phyloP scores from a whole-genome alignment of 148 eudicot species.

The Amaranthus palmeri region DNA sequence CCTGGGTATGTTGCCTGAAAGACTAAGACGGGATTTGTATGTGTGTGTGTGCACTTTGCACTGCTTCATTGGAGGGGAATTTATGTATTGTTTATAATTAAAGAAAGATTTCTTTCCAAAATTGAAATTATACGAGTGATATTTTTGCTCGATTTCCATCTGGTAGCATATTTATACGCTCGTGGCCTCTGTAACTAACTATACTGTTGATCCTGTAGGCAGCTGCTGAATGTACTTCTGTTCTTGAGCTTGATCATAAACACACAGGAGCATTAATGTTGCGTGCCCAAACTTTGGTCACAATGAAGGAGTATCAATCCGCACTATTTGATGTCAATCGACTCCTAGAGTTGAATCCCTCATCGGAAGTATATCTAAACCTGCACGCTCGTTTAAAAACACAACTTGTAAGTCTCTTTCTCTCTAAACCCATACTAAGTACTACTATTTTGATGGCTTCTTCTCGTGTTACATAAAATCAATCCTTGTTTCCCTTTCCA shows the following conservation, averaged over 20 bases:
- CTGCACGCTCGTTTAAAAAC: slow-evolving; percentile 80
- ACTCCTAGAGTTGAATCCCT: slow-evolving; percentile 78
- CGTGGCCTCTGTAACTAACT: not conserved
- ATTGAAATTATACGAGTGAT: not conserved
- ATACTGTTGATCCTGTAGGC: slow-evolving; percentile 46
- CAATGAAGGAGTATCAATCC: slow-evolving; percentile 77
- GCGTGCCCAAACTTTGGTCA: slow-evolving; percentile 93
- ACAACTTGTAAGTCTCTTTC: slow-evolving; percentile 58
- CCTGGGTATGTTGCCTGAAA: too few relatives aligned
- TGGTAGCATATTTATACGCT: not conserved
- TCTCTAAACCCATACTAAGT: not conserved
- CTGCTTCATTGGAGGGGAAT: too few relatives aligned
- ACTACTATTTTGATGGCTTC: not conserved
- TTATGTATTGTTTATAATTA: not conserved
- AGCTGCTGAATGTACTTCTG: slow-evolving; percentile 85
- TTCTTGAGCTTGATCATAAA: slow-evolving; percentile 80
- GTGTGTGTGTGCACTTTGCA: too few relatives aligned
- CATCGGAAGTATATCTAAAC: slow-evolving; percentile 79
- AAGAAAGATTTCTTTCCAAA: not conserved
- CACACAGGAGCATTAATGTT: slow-evolving; percentile 94
- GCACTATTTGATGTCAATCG: slow-evolving; percentile 93
- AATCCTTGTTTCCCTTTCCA: not conserved
- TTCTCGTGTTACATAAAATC: not conserved
- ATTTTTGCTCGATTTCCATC: not conserved
- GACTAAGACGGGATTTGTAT: too few relatives aligned